Percentiles rank a stretch among this genome's conserved stretches.
Conservation (phyloP, 768 basidiomycete genomes). For the Suillus placidus region DNA sequence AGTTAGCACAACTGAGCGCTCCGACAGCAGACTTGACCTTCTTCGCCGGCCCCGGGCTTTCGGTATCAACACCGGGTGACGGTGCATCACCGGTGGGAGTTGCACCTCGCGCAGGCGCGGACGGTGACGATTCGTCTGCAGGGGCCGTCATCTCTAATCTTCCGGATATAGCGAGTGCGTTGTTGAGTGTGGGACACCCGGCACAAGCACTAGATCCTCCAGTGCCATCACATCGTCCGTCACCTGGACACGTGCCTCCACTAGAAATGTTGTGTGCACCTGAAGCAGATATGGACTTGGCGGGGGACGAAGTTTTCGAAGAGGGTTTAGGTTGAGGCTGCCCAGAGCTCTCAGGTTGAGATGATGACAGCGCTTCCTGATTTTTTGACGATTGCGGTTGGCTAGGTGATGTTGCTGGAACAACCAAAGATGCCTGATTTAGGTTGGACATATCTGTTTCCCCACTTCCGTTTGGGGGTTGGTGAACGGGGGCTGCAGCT, state of each 20-base stretch:
- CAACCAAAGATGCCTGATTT: conserved; percentile 39
- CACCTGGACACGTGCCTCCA: conserved; percentile 92
- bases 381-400: conserved; percentile 35
- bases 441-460: conserved; percentile 40
- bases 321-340: conserved; percentile 30
- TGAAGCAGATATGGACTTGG: conserved; percentile 31
- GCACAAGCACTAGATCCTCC: conserved; percentile 92
- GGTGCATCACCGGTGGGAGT: conserved; percentile 38
- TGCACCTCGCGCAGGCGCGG: conserved; percentile 20
- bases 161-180: conserved; percentile 56
- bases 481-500: conserved; percentile 34
- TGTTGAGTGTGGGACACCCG: conserved; percentile 98
- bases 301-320: conserved; percentile 28
- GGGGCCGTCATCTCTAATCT: conserved; percentile 40
- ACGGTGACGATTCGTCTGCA: conserved; percentile 24
- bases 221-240: conserved; percentile 96
- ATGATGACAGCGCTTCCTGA: conserved; percentile 30
- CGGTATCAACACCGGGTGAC: conserved; percentile 35
- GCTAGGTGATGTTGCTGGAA: conserved; percentile 23
- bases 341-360: conserved; percentile 28
- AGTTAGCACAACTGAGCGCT: conserved; percentile 84
- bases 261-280: conserved; percentile 35
- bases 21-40: conserved; percentile 53
- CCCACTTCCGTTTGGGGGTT: conserved; percentile 36
- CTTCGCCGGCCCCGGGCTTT: conserved; percentile 36